Evolutionary conservation across 805 yeast genomes (phyloP).

Genomic region (Candida xyloterini): DNA sequence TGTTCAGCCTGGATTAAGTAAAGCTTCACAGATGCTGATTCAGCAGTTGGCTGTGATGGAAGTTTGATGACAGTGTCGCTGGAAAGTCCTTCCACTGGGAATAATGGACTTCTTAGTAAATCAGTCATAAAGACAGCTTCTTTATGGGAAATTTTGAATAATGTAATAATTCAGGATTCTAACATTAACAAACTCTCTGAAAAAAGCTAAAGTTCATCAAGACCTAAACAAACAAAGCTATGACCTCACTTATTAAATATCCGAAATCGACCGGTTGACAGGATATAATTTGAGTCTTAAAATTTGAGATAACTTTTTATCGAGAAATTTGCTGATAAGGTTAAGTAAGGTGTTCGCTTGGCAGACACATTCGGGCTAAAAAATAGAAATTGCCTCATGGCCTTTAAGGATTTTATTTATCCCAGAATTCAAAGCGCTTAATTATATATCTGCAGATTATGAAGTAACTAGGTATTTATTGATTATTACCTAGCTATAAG

Average conservation of each 20-base stretch:
- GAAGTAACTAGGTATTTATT: background rate
- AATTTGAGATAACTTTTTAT: background rate
- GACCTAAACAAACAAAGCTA: background rate
- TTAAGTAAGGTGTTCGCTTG: background rate
- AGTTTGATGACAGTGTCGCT: constrained; percentile 43
- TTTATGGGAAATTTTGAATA: background rate
- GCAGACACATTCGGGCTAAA: background rate
- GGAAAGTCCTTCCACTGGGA: constrained; percentile 42
- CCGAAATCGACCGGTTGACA: background rate
- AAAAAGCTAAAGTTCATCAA: background rate
- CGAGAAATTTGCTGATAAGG: background rate
- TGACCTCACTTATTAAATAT: background rate
- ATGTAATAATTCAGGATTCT: background rate
- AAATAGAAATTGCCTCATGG: background rate
- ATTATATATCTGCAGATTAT: no score
- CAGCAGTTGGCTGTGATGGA: constrained; percentile 56
- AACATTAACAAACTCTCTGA: background rate
- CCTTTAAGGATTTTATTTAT: no score
- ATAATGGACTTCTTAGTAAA: constrained; percentile 40
- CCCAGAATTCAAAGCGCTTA: background rate
- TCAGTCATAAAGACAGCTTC: constrained; percentile 13
- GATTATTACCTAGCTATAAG: no score
- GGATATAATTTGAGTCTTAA: background rate
- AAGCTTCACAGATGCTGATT: constrained; percentile 64
- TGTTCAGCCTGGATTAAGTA: constrained; percentile 78